Evolutionary conservation across 306 rosid species (phyloP).

Genomic region (Lathyrus tuberosus): DNA sequence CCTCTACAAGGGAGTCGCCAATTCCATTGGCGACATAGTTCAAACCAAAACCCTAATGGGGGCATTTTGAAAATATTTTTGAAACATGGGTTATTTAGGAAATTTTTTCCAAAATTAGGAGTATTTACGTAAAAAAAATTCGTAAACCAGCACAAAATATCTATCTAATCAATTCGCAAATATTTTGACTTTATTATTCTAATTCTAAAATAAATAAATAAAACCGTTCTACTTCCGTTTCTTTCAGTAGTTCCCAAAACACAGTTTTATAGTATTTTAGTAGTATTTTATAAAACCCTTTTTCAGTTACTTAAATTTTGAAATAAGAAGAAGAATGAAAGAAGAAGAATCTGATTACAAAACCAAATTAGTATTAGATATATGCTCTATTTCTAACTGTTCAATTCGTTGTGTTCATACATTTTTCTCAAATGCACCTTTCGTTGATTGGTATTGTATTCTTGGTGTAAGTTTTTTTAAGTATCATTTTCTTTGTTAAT

Average conservation of each 20-base stretch:
- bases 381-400: constrained; percentile 69
- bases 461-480: constrained; percentile 62
- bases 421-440: constrained; percentile 42
- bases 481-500: not conserved
- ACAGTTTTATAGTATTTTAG: constrained; percentile 12
- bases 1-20: no score
- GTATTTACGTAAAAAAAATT: no score
- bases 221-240: constrained; percentile 67
- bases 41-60: no score
- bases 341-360: constrained; percentile 69
- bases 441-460: constrained; percentile 88
- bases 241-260: constrained; percentile 7
- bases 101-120: no score
- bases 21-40: no score
- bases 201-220: not conserved
- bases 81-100: no score
- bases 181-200: constrained; percentile 51
- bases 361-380: constrained; percentile 63
- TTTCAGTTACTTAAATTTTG: constrained; percentile 24
- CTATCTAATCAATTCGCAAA: constrained; percentile 52
- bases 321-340: constrained; percentile 45
- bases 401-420: constrained; percentile 62
- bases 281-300: constrained; percentile 36
- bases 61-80: no score
- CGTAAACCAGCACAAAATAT: constrained; percentile 50